Percentiles rank a stretch among this genome's conserved stretches.
Evolutionary conservation across 2,329 filamentous ascomycete genomes (phyloP).

Genomic region (Didymella sp.): DNA sequence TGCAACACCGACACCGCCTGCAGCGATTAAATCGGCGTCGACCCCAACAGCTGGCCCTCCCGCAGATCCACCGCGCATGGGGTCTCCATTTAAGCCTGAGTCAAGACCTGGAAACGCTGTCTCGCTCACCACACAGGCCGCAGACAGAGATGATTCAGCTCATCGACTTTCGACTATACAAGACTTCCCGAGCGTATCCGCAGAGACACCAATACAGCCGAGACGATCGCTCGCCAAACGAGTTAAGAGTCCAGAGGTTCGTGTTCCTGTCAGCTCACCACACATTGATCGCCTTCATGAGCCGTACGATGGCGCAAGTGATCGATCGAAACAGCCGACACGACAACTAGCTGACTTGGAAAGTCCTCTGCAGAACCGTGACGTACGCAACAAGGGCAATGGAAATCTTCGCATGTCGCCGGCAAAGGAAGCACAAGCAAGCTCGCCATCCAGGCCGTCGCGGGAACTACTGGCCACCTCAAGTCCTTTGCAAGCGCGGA

Average conservation of each 20-base stretch:
- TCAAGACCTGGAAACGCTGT: neutral
- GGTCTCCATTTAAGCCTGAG: neutral
- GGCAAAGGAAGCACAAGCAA: neutral
- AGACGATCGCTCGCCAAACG: neutral
- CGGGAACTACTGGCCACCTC: neutral
- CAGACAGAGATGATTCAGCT: neutral
- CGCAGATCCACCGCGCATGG: neutral
- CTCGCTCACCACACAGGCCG: neutral
- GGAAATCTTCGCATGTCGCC: neutral
- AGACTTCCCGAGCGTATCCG: neutral
- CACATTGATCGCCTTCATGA: neutral
- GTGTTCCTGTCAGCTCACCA: neutral
- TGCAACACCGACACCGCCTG: neutral
- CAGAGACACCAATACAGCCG: neutral
- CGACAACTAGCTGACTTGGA: slow-evolving; percentile 1
- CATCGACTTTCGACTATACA: neutral
- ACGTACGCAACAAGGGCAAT: neutral
- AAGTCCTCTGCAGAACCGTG: neutral
- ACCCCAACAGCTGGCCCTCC: neutral
- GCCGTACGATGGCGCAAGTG: neutral
- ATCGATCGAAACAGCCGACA: neutral
- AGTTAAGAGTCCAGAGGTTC: slow-evolving; percentile 2
- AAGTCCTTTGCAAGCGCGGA: neutral
- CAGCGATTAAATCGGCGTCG: neutral
- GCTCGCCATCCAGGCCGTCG: neutral